Percentiles rank a stretch among this genome's conserved stretches.
Evolutionary conservation across 805 yeast species (phyloP).

Genomic region (Grigorovia humatica): DNA sequence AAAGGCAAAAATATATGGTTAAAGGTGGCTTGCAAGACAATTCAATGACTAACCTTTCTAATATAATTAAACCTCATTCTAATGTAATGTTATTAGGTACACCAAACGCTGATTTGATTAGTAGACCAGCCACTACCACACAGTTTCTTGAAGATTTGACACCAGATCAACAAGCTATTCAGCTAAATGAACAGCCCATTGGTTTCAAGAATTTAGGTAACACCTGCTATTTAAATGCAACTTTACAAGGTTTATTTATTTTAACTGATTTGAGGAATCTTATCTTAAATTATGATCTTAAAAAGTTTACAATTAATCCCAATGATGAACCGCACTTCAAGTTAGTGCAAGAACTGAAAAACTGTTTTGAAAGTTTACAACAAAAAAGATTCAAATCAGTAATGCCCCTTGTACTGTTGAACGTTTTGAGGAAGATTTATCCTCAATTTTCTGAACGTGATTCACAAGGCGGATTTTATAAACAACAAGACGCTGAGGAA

Average conservation of each 20-base stretch:
- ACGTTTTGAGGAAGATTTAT: conserved; percentile 51
- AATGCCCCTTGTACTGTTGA: conserved; percentile 59
- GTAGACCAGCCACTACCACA: conserved; percentile 42
- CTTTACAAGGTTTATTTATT: conserved; percentile 78
- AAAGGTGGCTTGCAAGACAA: conserved; percentile 82
- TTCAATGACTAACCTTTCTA: conserved; percentile 29
- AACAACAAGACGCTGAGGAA: conserved; percentile 98
- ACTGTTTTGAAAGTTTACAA: conserved; percentile 33
- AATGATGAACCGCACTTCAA: conserved; percentile 29
- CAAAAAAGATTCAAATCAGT: conserved; percentile 38
- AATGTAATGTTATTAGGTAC: conserved; percentile 86
- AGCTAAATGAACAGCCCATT: conserved; percentile 53
- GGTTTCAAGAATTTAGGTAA: conserved; percentile 93
- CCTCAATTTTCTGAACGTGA: conserved; percentile 89
- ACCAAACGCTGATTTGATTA: conserved; percentile 52
- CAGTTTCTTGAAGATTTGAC: conserved; percentile 64
- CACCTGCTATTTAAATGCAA: conserved; percentile 87
- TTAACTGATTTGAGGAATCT: conserved; percentile 61
- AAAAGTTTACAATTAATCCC: conserved; percentile 38
- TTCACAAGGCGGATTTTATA: conserved; percentile 52
- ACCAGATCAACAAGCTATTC: conserved; percentile 26
- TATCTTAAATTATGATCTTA: conserved; percentile 43
- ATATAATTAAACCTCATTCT: conserved; percentile 54
- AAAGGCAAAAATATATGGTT: conserved; percentile 80
- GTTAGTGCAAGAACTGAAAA: conserved; percentile 39